phyloP scores from a whole-genome alignment of 805 yeast species.

The Brettanomyces nanus region DNA sequence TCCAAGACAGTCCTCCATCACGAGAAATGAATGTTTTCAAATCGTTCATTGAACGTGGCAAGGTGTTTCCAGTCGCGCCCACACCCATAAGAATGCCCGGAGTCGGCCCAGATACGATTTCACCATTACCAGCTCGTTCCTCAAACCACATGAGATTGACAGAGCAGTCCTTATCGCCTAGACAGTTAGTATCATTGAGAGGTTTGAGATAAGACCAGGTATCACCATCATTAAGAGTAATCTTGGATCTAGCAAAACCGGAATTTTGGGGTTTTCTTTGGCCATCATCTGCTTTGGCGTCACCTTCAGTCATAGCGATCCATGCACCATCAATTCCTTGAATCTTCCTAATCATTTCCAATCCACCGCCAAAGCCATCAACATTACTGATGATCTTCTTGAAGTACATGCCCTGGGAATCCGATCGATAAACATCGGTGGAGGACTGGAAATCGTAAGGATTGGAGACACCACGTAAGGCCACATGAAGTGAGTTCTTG shows the following conservation, averaged over 20 bases:
- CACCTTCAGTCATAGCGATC: slow-evolving; percentile 31
- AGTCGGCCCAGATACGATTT: slow-evolving; percentile 40
- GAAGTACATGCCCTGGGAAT: slow-evolving; percentile 51
- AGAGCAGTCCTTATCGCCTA: slow-evolving; percentile 40
- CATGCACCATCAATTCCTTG: slow-evolving; percentile 55
- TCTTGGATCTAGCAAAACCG: slow-evolving; percentile 23
- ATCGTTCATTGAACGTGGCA: slow-evolving; percentile 24
- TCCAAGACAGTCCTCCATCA: slow-evolving; percentile 78
- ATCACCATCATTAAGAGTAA: slow-evolving; percentile 45
- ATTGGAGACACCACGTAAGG: slow-evolving; percentile 20
- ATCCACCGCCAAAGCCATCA: slow-evolving; percentile 29
- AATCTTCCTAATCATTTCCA: slow-evolving; percentile 35
- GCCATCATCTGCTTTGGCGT: slow-evolving; percentile 24
- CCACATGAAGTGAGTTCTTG: slow-evolving; percentile 32
- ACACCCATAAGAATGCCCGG: slow-evolving; percentile 54
- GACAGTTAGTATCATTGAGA: slow-evolving; percentile 36
- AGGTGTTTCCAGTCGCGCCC: slow-evolving; percentile 70
- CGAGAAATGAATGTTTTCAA: slow-evolving; percentile 51
- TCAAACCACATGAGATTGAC: slow-evolving; percentile 30
- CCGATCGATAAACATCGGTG: slow-evolving; percentile 40
- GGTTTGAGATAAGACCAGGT: slow-evolving; percentile 43
- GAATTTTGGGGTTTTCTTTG: slow-evolving; percentile 13
- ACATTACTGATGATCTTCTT: slow-evolving; percentile 34
- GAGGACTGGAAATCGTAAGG: slow-evolving; percentile 9
- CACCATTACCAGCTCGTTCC: slow-evolving; percentile 33